phyloP scores from a whole-genome alignment of 116 monocot species.

The Iris pallida region DNA sequence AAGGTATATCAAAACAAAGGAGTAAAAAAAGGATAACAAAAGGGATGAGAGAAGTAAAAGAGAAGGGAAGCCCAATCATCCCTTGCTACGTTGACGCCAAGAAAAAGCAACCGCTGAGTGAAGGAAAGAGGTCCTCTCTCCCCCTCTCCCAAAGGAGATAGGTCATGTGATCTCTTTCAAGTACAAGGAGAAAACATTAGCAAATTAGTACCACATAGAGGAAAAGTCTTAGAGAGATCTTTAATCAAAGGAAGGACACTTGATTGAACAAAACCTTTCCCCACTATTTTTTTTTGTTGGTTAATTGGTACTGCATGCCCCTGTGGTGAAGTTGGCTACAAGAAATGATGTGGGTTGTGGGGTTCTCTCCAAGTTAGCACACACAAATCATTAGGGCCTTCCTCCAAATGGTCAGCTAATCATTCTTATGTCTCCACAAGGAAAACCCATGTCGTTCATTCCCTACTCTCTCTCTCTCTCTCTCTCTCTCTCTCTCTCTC shows the following conservation, averaged over 20 bases:
- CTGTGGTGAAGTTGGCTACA: slow-evolving; percentile 10
- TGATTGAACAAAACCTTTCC: slow-evolving; percentile 11
- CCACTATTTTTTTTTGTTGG: not conserved
- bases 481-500: too few relatives aligned
- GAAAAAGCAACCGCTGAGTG: slow-evolving; percentile 27
- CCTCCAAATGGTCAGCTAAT: slow-evolving; percentile 7
- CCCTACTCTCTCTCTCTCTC: too few relatives aligned
- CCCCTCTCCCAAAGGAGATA: slow-evolving; percentile 3
- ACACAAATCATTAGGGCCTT: not conserved
- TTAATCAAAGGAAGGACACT: slow-evolving; percentile 3
- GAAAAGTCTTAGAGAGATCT: too few relatives aligned
- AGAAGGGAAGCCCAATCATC: slow-evolving; percentile 11
- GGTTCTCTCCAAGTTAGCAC: slow-evolving; percentile 1
- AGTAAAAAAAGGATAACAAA: not conserved
- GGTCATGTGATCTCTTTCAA: not conserved
- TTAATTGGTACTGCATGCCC: not conserved
- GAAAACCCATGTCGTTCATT: not conserved
- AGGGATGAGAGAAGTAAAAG: slow-evolving; percentile 8
- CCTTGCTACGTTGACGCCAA: slow-evolving; percentile 17
- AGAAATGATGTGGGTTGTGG: slow-evolving; percentile 13
- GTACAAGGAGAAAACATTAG: not conserved
- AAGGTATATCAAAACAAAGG: not conserved
- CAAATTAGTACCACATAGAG: too few relatives aligned
- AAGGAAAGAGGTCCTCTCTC: slow-evolving; percentile 11
- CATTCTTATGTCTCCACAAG: slow-evolving; percentile 7